phyloP scores from a whole-genome alignment of 305 asterid genomes.

The Fraxinus angustifolia region DNA sequence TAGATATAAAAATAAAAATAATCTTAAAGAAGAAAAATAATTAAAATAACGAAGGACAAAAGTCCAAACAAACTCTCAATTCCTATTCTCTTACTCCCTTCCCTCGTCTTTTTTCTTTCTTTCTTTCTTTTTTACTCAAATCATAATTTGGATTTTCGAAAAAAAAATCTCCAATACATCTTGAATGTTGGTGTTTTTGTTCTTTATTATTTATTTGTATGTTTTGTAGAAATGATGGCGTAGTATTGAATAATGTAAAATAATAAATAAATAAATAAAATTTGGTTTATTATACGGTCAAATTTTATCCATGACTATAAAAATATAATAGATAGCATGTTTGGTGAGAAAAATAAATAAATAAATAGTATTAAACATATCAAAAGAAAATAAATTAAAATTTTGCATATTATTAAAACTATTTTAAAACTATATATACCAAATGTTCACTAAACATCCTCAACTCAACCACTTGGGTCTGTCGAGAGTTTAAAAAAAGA shows the following conservation, averaged over 20 bases:
- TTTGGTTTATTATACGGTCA: not conserved
- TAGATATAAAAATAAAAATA: slow-evolving; percentile 14
- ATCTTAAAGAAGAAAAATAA: not conserved
- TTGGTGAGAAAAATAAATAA: too few species aligned
- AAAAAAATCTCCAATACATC: not conserved
- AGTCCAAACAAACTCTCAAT: slow-evolving; percentile 26
- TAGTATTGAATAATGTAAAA: not conserved
- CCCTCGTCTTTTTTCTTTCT: not conserved
- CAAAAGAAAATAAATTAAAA: not conserved
- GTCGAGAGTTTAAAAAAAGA: slow-evolving; percentile 15
- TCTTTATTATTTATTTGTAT: not conserved
- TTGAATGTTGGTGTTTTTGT: not conserved
- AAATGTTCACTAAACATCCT: not conserved
- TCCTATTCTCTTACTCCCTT: slow-evolving; percentile 19
- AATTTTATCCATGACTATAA: not conserved
- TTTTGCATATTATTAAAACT: not conserved
- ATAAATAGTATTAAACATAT: not conserved
- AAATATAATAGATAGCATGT: not conserved
- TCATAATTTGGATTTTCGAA: not conserved
- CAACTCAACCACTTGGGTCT: not conserved
- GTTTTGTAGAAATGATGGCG: not conserved
- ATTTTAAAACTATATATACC: not conserved
- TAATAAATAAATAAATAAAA: too few species aligned
- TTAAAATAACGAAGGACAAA: not conserved
- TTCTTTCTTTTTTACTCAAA: not conserved